Evolutionary conservation across 805 yeast species (phyloP).

Genomic region (Brettanomyces nanus): DNA sequence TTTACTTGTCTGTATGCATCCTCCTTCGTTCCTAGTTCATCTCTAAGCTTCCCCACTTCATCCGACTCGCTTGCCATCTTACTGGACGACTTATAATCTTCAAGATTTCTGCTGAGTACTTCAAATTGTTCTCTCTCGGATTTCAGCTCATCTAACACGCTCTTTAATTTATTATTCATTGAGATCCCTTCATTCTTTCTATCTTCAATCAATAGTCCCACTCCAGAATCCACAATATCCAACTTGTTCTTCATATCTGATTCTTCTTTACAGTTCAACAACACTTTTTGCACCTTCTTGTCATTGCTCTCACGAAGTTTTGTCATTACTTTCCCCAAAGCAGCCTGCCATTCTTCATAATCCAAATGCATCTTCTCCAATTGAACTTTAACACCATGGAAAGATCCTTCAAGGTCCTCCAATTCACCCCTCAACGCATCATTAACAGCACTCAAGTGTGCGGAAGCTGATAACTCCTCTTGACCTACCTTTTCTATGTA

Average conservation of each 20-base stretch:
- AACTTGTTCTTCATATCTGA: constrained; percentile 7
- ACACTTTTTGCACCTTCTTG: not conserved
- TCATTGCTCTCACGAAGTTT: not conserved
- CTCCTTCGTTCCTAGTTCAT: not conserved
- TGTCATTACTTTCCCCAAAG: constrained; percentile 8
- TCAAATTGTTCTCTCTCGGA: not conserved
- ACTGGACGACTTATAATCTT: not conserved
- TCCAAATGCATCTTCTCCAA: constrained; percentile 12
- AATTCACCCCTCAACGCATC: constrained; percentile 10
- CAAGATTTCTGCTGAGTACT: not conserved
- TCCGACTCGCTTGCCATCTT: too few species aligned
- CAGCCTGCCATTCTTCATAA: constrained; percentile 10
- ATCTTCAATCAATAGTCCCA: not conserved
- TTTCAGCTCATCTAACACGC: not conserved
- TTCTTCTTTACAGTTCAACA: not conserved
- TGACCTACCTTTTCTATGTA: not conserved
- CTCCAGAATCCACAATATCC: not conserved
- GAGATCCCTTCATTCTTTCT: not conserved
- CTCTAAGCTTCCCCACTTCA: not conserved
- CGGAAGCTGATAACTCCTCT: constrained; percentile 1
- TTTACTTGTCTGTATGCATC: not conserved
- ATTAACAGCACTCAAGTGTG: constrained; percentile 10
- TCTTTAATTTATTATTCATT: not conserved
- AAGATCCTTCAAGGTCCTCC: constrained; percentile 12
- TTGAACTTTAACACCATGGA: constrained; percentile 12